phyloP scores from a whole-genome alignment of 2,329 filamentous ascomycete genomes.

The Stemphylium vesicarium region DNA sequence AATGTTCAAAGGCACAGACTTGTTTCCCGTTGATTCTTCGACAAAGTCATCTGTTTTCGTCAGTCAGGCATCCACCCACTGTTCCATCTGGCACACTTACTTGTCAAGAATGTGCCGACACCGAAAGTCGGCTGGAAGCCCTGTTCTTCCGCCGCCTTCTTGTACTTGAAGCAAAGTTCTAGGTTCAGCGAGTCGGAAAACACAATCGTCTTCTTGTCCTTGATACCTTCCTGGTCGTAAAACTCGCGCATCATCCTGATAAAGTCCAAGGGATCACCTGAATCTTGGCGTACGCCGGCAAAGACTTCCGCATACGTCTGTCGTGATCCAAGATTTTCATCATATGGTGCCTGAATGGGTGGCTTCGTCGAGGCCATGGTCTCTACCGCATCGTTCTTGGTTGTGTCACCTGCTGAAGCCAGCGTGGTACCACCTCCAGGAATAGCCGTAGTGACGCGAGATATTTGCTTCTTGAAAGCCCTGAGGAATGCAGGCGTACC shows the following conservation, averaged over 20 bases:
- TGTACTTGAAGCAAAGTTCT: conserved; percentile 89
- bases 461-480: conserved; percentile 76
- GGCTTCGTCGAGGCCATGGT: conserved; percentile 50
- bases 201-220: conserved; percentile 83
- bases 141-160: conserved; percentile 76
- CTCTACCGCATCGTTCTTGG: conserved; percentile 43
- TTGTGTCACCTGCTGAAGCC: conserved; percentile 52
- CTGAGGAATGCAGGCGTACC: conserved; percentile 88
- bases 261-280: conserved; percentile 82
- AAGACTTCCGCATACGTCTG: conserved; percentile 81
- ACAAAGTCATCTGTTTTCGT: conserved; percentile 73
- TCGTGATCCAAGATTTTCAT: conserved; percentile 50
- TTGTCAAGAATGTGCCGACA: conserved; percentile 93
- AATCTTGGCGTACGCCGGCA: conserved; percentile 86
- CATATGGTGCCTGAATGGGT: conserved; percentile 54
- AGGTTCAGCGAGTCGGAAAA: conserved; percentile 96
- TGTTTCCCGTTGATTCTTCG: conserved; percentile 73
- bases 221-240: conserved; percentile 77
- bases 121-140: conserved; percentile 90
- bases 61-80: conserved; percentile 5
- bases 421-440: conserved; percentile 49
- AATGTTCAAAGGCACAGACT: conserved; percentile 92
- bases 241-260: conserved; percentile 80
- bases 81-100: conserved; percentile 46
- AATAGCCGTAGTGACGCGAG: conserved; percentile 51